Conservation (phyloP, 1,284 basidiomycete species). For the Bondarzewia mesenterica region DNA sequence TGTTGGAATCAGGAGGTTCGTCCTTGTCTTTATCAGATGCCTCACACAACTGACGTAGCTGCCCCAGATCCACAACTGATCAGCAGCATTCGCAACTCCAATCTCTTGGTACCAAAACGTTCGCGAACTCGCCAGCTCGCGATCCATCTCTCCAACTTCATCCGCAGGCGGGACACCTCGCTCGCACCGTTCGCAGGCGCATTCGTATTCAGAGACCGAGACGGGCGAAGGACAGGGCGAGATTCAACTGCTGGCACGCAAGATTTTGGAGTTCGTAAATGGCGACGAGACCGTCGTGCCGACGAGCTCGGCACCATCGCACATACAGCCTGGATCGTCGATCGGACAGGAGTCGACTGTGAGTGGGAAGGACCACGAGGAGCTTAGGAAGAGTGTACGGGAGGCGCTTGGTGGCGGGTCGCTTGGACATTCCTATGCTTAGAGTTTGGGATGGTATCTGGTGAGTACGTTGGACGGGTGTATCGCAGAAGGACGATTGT, state of each 20-base stretch:
- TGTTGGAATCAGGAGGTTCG: constrained; percentile 87
- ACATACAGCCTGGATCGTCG: constrained; percentile 52
- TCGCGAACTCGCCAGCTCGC: constrained; percentile 69
- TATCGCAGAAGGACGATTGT: background rate
- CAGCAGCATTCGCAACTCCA: constrained; percentile 81
- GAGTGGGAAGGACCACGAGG: constrained; percentile 60
- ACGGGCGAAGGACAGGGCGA: constrained; percentile 78
- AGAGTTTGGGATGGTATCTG: background rate
- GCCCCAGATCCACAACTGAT: constrained; percentile 72
- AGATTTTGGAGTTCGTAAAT: constrained; percentile 83
- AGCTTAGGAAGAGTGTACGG: constrained; percentile 69
- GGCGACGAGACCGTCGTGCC: constrained; percentile 53
- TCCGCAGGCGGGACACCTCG: constrained; percentile 63
- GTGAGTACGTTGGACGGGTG: background rate
- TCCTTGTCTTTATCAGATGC: background rate
- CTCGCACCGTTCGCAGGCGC: constrained; percentile 59
- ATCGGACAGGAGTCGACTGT: constrained; percentile 39
- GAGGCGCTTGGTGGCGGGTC: constrained; percentile 52
- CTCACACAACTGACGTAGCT: background rate
- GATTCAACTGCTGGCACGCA: constrained; percentile 77
- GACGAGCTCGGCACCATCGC: constrained; percentile 53
- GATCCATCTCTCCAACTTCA: constrained; percentile 63
- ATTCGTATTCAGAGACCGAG: constrained; percentile 77
- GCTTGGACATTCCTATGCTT: constrained; percentile 18
- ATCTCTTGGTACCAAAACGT: constrained; percentile 79